phyloP scores from a whole-genome alignment of 352 stramenopile species.

The Plasmopara viticola region DNA sequence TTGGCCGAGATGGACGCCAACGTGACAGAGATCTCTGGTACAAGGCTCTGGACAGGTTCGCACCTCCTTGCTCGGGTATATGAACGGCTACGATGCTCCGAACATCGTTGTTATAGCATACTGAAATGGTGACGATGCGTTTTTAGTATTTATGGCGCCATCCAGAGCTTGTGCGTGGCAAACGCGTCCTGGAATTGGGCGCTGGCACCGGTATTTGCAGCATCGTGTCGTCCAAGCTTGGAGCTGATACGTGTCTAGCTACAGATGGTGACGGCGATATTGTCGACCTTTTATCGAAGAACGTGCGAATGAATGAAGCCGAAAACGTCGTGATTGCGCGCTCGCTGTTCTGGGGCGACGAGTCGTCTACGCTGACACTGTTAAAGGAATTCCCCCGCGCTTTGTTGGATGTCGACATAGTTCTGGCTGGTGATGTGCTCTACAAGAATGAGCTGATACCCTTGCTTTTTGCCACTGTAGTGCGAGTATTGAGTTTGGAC shows the following conservation, averaged over 20 bases:
- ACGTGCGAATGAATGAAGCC: no score
- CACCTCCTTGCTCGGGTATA: constrained; percentile 48
- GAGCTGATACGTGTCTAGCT: no score
- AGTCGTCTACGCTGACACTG: constrained; percentile 28
- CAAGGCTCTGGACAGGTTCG: constrained; percentile 68
- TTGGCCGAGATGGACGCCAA: no score
- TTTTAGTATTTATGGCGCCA: constrained; percentile 43
- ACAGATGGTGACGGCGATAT: no score
- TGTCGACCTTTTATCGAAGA: no score
- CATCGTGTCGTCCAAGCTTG: no score
- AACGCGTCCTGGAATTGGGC: constrained; percentile 59
- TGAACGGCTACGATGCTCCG: no score
- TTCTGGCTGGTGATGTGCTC: constrained; percentile 69
- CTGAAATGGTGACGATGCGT: constrained; percentile 2
- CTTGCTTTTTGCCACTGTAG: constrained; percentile 57
- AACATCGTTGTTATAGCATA: background rate
- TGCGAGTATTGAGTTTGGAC: constrained; percentile 19
- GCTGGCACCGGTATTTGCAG: no score
- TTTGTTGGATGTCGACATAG: constrained; percentile 35
- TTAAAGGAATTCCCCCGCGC: constrained; percentile 23
- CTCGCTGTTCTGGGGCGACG: no score
- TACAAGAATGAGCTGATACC: constrained; percentile 68
- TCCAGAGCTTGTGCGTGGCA: constrained; percentile 36
- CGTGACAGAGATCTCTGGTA: constrained; percentile 76
- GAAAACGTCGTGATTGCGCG: no score